Percentiles rank a stretch among this genome's conserved stretches.
These are phyloP conservation scores for Talaromyces borbonicus DNA, from an alignment of 495 filamentous ascomycete genomes.

Conservation along the genomic window DNA sequence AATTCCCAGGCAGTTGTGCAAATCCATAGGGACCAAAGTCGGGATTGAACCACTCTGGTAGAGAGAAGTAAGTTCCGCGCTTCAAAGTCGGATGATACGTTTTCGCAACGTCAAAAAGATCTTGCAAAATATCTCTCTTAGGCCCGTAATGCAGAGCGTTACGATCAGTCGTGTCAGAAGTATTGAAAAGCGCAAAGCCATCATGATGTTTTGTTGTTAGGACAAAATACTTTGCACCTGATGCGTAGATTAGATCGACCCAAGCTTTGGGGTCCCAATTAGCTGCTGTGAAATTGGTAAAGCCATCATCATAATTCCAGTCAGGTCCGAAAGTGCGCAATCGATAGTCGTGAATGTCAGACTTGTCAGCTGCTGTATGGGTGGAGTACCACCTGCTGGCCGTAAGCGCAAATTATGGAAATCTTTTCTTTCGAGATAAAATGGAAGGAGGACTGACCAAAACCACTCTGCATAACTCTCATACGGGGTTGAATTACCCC, in stretches of 20 bases:
- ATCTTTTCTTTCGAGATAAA: neutral
- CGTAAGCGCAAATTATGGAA: neutral
- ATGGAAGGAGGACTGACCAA: constrained; percentile 16
- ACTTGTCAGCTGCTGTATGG: constrained; percentile 16
- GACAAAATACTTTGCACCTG: constrained; percentile 48
- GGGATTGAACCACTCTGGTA: constrained; percentile 49
- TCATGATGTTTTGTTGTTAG: constrained; percentile 44
- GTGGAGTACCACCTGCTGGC: constrained; percentile 32
- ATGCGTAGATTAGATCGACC: constrained; percentile 46
- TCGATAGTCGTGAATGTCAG: constrained; percentile 38
- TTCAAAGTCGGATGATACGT: constrained; percentile 39
- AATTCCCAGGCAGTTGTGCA: constrained; percentile 24
- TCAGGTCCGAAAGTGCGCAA: constrained; percentile 38
- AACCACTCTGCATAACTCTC: constrained; percentile 48
- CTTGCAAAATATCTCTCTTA: constrained; percentile 17
- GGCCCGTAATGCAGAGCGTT: neutral
- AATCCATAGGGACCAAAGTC: constrained; percentile 40
- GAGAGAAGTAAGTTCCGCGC: constrained; percentile 42
- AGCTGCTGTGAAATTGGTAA: constrained; percentile 41
- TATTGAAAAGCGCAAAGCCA: constrained; percentile 44
- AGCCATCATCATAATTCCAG: constrained; percentile 46
- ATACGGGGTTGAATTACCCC: constrained; percentile 39
- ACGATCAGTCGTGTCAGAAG: constrained; percentile 24
- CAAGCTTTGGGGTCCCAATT: constrained; percentile 41
- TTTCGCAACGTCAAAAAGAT: constrained; percentile 41